Conservation (phyloP, 2,329 filamentous ascomycete species). For the Curvularia spicifera region DNA sequence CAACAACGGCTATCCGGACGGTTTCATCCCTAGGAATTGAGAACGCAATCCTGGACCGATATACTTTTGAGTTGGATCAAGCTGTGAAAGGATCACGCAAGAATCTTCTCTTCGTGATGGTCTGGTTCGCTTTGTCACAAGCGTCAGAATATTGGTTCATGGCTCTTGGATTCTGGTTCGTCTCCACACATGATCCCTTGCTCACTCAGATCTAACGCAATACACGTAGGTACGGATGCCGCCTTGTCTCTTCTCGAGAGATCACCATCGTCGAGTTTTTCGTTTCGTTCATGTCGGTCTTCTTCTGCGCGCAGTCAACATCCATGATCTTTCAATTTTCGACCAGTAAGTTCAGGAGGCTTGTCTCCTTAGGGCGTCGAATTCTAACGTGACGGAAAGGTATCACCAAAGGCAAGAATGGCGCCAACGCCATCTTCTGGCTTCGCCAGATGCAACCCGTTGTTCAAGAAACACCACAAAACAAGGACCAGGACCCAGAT, state of each 20-base stretch:
- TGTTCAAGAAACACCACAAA: slow-evolving; percentile 39
- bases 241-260: slow-evolving; percentile 47
- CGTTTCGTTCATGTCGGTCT: slow-evolving; percentile 1
- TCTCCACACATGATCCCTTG: not conserved
- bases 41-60: slow-evolving; percentile 60
- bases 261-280: slow-evolving; percentile 79
- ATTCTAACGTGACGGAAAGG: not conserved
- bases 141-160: slow-evolving; percentile 76
- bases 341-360: slow-evolving; percentile 46
- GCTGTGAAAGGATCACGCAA: slow-evolving; percentile 28
- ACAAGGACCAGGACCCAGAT: slow-evolving; percentile 12
- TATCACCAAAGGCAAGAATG: slow-evolving; percentile 90
- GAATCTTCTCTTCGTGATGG: slow-evolving; percentile 19
- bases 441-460: slow-evolving; percentile 43
- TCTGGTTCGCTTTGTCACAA: slow-evolving; percentile 81
- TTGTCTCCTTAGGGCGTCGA: not conserved
- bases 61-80: slow-evolving; percentile 69
- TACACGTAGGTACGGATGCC: slow-evolving; percentile 22
- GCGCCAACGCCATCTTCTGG: slow-evolving; percentile 63
- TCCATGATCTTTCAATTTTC: slow-evolving; percentile 13
- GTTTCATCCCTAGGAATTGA: slow-evolving; percentile 88
- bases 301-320: slow-evolving; percentile 43
- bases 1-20: slow-evolving; percentile 71
- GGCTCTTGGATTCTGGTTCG: slow-evolving; percentile 82
- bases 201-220: not conserved